Evolutionary conservation across 306 rosid species (phyloP), one percentile per base, ranked within the genome.

Genomic region (Argentina anserina): DNA sequence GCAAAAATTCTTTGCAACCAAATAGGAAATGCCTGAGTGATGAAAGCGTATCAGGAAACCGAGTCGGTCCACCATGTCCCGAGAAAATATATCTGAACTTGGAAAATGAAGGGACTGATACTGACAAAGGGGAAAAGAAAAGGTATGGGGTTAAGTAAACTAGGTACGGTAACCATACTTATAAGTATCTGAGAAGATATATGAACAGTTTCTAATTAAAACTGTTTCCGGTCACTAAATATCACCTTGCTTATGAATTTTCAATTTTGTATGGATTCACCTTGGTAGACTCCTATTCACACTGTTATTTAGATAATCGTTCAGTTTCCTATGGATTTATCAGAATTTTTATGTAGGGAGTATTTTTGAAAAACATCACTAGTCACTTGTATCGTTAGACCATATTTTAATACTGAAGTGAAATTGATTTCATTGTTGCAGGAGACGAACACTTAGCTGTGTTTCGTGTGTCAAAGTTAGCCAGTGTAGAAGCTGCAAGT

Each of bases 371-470:
- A 33, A 47, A 43, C 26, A 9, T 13, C 17, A 5, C 2, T 47
- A 1, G 9, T 75, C 66, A 36, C 39, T 40, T 60, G 6, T n/a
- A n/a, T 71, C 29, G 20, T 68, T 43, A 18, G 36, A 60, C 23
- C n/a, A 28, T 55, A 7, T 34, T 62, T 42, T 15, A 46, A 9
- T 33, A 56, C 25, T 65, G 37, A 74, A 42, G 17, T 41, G 33
- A 26, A 37, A 14, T n/a, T n/a, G 37, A 31, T 49, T 21, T 11
- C 25, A 63, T 55, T 50, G 75, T 78, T 59, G 11, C 84, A 93
- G 98, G 98, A 50, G 98, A 93, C 82, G 83, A 49, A 56, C 86
- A 93, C 82, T 79, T 89, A 75, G 98, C 98, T 11, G 87, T 93
- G 82, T 93, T 93, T 58, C 94, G 90, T 0, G 91, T 85, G 49